phyloP scores from a whole-genome alignment of 2,329 filamentous ascomycete genomes.

The Colletotrichum sp. region DNA sequence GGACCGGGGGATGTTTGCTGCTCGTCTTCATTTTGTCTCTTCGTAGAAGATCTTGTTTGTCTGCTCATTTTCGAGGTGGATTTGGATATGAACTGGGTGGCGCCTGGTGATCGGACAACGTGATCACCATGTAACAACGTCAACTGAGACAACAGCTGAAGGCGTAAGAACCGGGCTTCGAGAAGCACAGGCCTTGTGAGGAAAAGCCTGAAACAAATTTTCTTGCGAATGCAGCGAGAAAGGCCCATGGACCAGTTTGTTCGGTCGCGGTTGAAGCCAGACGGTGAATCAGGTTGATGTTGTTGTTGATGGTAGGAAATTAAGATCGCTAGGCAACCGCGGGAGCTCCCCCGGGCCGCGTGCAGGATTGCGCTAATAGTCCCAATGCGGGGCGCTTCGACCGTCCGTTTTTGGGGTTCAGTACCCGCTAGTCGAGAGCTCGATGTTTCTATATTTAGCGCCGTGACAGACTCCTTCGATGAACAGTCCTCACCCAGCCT shows the following conservation, averaged over 20 bases:
- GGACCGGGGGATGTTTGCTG: neutral
- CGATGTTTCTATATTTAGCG: neutral
- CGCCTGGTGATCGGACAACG: neutral
- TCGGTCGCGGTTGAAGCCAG: neutral
- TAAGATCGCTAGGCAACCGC: neutral
- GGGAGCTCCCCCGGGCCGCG: neutral
- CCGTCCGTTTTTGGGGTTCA: neutral
- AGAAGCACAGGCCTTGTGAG: no score
- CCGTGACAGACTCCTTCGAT: neutral
- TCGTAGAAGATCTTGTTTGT: neutral
- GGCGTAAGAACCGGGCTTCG: neutral
- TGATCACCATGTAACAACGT: neutral
- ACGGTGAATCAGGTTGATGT: neutral
- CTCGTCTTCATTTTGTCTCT: neutral
- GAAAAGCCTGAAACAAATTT: no score
- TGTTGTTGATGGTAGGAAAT: neutral
- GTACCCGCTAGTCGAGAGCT: neutral
- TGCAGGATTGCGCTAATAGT: neutral
- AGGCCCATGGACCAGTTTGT: neutral
- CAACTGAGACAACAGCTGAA: neutral
- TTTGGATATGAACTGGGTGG: neutral
- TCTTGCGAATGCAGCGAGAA: neutral
- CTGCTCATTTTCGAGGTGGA: neutral
- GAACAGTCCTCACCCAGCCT: fast-evolving
- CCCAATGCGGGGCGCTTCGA: neutral